Conservation (phyloP, 1,284 basidiomycete genomes). For the Cutaneotrichosporon sp. region DNA sequence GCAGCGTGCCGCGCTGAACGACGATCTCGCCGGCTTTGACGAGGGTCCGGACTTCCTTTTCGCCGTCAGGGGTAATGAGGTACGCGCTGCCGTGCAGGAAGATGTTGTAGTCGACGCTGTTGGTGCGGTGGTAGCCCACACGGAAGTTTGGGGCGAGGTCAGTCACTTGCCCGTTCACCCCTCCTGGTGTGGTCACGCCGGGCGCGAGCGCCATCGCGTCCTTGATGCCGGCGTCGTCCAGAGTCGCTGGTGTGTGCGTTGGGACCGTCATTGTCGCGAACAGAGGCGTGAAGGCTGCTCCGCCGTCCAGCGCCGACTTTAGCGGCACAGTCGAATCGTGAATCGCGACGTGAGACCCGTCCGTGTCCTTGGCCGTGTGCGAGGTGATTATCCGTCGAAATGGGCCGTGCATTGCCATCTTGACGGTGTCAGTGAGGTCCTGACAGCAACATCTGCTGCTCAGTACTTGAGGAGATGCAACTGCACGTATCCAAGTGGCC, state of each 20-base stretch:
- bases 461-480: too few species aligned
- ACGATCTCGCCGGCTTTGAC: slow-evolving; percentile 41
- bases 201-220: slow-evolving; percentile 17
- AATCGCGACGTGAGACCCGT: slow-evolving; percentile 25
- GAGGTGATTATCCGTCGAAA: slow-evolving; percentile 39
- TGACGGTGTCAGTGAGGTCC: not conserved
- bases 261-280: slow-evolving; percentile 33
- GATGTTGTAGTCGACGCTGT: slow-evolving; percentile 43
- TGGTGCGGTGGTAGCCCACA: slow-evolving; percentile 39
- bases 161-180: slow-evolving; percentile 42
- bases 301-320: slow-evolving; percentile 20
- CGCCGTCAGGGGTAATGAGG: slow-evolving; percentile 30
- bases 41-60: slow-evolving; percentile 22
- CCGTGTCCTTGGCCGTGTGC: slow-evolving; percentile 22
- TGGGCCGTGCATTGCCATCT: slow-evolving; percentile 8
- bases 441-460: not conserved
- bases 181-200: slow-evolving; percentile 30
- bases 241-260: slow-evolving; percentile 18
- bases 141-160: slow-evolving; percentile 32
- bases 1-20: slow-evolving; percentile 44
- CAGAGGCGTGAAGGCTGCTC: slow-evolving; percentile 29
- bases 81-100: slow-evolving; percentile 30
- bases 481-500: too few species aligned
- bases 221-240: slow-evolving; percentile 20
- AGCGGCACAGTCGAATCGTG: slow-evolving; percentile 23